Evolutionary conservation across 176 grass and related monocot species (phyloP), one percentile per base, ranked within the genome.

Genomic region (Calamus simplicifolius): DNA sequence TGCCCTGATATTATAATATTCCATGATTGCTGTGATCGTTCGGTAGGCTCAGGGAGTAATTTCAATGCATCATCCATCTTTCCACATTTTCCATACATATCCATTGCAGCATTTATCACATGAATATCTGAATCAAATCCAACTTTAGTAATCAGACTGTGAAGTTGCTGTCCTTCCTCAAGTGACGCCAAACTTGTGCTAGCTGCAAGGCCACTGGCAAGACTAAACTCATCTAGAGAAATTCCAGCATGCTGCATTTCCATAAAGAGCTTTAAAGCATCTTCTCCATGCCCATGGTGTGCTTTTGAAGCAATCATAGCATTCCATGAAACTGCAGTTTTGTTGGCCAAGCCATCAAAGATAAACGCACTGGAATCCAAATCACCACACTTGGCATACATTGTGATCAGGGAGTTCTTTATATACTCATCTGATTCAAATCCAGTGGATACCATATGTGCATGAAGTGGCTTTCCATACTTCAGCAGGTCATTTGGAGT

Each of bases 31-130:
- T 78, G 82, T 51, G 78, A 76, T 38, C 89, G 72, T 55, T 51
- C 49, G 3, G 66, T 53, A 57, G 80, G 74, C 48, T 74, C 72
- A 62, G 89, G 89, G 65, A 85, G 52, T 68, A 85, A 43, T 73
- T 82, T 84, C 54, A 82, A 68, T 81, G 85, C 79, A 29, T 82
- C 78, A 66, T 85, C 72, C 75, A 95, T 71, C 59, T 89, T 95
- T 69, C 89, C 89, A 65, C 81, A 89, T 78, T 95, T 95, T 19
- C 78, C 79, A 50, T 89, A 95, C 89, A 95, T 95, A 68, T 95
- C 89, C 89, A 95, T 85, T 67, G 72, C 52, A 25, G 85, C 78
- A 89, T 95, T 95, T 52, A 82, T 57, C 60, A 89, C 75, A 58
- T 82, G 81, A 72, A 71, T 62, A 52, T 89, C 72, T 50, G 54